Conservation (phyloP, 106 monocot genomes). For the Phalaenopsis aphrodite region DNA sequence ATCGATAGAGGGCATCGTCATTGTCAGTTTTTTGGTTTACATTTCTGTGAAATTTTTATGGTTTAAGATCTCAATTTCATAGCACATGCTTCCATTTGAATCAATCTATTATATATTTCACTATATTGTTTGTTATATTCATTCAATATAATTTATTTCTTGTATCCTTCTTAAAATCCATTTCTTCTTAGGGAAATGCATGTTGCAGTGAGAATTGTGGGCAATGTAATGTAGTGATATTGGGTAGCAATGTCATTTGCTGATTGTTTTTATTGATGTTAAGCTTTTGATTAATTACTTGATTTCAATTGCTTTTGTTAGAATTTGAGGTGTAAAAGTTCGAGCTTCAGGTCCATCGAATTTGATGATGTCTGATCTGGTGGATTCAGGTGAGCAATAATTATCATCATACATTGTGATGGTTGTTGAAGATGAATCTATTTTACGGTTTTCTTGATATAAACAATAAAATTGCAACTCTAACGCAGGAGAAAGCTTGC, state of each 20-base stretch:
- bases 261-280: background rate
- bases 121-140: background rate
- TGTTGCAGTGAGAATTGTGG: background rate
- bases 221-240: background rate
- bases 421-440: background rate
- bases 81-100: background rate
- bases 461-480: constrained; percentile 13
- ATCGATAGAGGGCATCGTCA: too few species aligned
- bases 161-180: background rate
- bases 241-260: background rate
- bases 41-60: background rate
- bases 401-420: background rate
- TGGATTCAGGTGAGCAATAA: constrained; percentile 23
- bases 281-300: background rate
- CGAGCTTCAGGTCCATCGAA: background rate
- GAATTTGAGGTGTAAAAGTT: background rate
- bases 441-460: background rate
- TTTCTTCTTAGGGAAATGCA: background rate
- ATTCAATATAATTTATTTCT: background rate
- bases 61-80: background rate
- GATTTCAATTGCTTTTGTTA: background rate
- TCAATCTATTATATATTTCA: background rate
- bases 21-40: background rate
- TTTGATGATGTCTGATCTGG: constrained; percentile 16
- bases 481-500: constrained; percentile 7